Conservation (phyloP, 331 rosid genomes). For the Dryas integrifolia region DNA sequence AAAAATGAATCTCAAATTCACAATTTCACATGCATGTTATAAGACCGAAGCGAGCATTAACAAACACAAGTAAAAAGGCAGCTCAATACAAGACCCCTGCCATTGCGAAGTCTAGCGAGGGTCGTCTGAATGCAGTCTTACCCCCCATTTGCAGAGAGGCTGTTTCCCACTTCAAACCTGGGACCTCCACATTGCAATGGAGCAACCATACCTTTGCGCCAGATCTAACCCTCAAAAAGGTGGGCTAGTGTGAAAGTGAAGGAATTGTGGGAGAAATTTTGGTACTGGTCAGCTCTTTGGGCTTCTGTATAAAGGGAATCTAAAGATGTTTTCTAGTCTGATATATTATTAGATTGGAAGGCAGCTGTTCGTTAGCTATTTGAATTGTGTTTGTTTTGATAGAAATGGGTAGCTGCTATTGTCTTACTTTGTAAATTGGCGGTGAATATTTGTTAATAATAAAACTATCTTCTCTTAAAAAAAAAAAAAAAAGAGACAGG, state of each 20-base stretch:
- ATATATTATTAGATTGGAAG: no score
- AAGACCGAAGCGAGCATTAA: not conserved
- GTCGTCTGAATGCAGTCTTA: not conserved
- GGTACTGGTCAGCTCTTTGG: no score
- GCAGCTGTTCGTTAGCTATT: no score
- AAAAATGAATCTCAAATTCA: not conserved
- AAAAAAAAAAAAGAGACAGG: not conserved
- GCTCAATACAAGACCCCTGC: not conserved
- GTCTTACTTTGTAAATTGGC: no score
- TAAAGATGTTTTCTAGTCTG: no score
- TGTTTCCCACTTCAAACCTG: constrained; percentile 9
- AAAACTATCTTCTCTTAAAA: no score
- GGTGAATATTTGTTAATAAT: no score
- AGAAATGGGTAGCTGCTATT: no score
- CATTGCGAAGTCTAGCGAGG: not conserved
- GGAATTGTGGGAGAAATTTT: no score
- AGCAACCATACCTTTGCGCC: not conserved
- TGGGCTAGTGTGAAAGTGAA: no score
- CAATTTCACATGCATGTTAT: not conserved
- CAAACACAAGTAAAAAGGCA: constrained; percentile 4
- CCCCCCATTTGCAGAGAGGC: not conserved
- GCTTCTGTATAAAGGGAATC: no score
- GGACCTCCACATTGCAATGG: not conserved
- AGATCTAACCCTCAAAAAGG: not conserved
- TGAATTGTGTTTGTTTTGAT: no score